These are phyloP conservation scores for Darksidea phi DNA, from an alignment of 495 filamentous ascomycete species.

Conservation along the genomic window DNA sequence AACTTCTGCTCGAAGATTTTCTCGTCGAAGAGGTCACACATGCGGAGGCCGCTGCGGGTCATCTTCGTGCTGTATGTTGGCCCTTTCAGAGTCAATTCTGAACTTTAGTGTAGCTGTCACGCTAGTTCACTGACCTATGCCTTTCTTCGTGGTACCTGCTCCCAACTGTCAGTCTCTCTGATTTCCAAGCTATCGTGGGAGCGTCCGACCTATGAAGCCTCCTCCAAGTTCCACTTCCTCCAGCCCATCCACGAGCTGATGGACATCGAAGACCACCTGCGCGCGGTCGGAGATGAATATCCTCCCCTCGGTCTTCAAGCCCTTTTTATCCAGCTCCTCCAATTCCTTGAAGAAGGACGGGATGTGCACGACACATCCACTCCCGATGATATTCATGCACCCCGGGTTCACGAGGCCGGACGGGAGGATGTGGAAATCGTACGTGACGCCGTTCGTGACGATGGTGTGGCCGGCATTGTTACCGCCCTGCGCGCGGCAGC, in stretches of 20 bases:
- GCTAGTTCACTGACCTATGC: conserved; percentile 59
- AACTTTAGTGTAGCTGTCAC: not conserved
- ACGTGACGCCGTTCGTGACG: conserved; percentile 51
- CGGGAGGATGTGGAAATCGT: conserved; percentile 60
- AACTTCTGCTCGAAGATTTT: conserved; percentile 72
- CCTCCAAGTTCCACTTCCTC: conserved; percentile 72
- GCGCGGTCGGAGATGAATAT: conserved; percentile 79
- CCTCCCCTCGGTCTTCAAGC: conserved; percentile 63
- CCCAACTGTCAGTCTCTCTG: conserved; percentile 24
- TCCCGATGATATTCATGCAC: conserved; percentile 81
- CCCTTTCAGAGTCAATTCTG: conserved; percentile 19
- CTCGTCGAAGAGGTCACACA: conserved; percentile 75
- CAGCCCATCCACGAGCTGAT: conserved; percentile 76
- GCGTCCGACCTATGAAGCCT: conserved; percentile 34
- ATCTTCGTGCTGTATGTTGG: conserved; percentile 84
- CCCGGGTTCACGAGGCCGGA: conserved; percentile 68
- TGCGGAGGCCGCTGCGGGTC: conserved; percentile 67
- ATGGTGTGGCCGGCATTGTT: conserved; percentile 65
- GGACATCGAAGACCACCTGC: conserved; percentile 82
- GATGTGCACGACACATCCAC: conserved; percentile 80
- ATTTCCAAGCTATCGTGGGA: conserved; percentile 2
- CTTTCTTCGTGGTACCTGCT: conserved; percentile 60
- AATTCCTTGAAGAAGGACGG: conserved; percentile 88
- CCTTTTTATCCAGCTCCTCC: conserved; percentile 46
- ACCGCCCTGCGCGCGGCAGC: conserved; percentile 36